Base-by-base conservation (phyloP, 2,329 filamentous ascomycete species). In the Lachnellula arida region DNA sequence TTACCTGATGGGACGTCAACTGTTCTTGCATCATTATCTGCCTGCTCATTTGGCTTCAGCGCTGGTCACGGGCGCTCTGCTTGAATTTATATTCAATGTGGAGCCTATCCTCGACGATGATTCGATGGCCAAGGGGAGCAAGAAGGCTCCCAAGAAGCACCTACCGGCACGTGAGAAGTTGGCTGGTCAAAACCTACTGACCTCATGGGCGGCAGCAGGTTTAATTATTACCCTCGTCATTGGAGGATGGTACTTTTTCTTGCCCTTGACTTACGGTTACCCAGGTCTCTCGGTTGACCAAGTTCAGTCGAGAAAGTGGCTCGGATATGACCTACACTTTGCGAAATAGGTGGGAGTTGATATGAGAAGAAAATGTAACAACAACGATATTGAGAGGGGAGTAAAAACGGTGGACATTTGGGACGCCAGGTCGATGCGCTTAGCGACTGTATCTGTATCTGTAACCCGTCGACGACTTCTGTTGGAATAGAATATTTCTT, bases 21-120 rank as follows among this genome's bases (percentile, higher is more conserved):
- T 97, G 62, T 99, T 99, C 85, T 75, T 99, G 65, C 94, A 99
- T 73, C 94, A 99, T 75, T 99, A 99, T 71, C 83, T 99, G 3
- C 94, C 94, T 0, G 91, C 94, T 1, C 94, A 99, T 70, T 80
- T 99, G 11, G 93, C 94, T 1, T 96, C 91, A 6, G 85, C 85
- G 28, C 81, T 99, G 39, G 92, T 99, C 22, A 89, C 94, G 0
- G 94, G 94, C 49, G 90, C 92, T 22, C 79, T 99, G 19, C 77
- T 99, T 19, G 94, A 99, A 72, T 99, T 99, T 72, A 85, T 99
- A 70, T 97, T 97, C 78, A 96, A 90, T 71, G 82, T 91, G 53
- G 91, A 97, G 68, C 87, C 91, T 28, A 79, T 85, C 40, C 65
- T 78, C 12, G 80, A 86, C 46, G 79, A 82, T 57, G 69, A 72